These are phyloP conservation scores for Nectriaceae sp. DNA, from an alignment of 2,329 filamentous ascomycete species.

Conservation along the genomic window DNA sequence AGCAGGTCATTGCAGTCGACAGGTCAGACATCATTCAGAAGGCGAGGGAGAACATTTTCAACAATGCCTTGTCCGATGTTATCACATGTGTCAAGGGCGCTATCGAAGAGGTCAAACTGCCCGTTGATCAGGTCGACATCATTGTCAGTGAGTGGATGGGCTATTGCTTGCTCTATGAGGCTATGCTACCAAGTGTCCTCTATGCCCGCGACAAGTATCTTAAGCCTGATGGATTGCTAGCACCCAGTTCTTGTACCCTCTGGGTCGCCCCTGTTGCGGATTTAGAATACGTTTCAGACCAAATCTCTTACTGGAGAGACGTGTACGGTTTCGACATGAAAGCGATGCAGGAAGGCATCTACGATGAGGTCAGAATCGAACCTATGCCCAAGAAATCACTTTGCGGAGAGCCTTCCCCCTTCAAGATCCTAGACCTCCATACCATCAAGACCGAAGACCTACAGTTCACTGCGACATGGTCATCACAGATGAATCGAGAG, in stretches of 20 bases:
- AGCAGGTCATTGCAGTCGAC: slow-evolving; percentile 86
- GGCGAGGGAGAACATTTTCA: slow-evolving; percentile 80
- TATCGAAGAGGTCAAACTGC: slow-evolving; percentile 82
- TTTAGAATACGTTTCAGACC: slow-evolving; percentile 73
- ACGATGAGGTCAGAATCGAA: slow-evolving; percentile 79
- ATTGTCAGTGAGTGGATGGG: slow-evolving; percentile 99
- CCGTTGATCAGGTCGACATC: slow-evolving; percentile 82
- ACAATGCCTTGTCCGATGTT: slow-evolving; percentile 71
- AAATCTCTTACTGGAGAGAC: slow-evolving; percentile 83
- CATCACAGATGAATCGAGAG: slow-evolving; percentile 60
- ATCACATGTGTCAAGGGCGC: slow-evolving; percentile 83
- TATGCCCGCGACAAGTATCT: slow-evolving; percentile 88
- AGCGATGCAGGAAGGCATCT: slow-evolving; percentile 81
- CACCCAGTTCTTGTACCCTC: slow-evolving; percentile 82
- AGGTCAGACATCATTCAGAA: slow-evolving; percentile 89
- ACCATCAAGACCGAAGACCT: slow-evolving; percentile 71
- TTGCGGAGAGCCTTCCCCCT: slow-evolving; percentile 62
- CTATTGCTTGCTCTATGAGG: slow-evolving; percentile 89
- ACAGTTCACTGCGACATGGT: slow-evolving; percentile 71
- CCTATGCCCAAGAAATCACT: slow-evolving; percentile 64
- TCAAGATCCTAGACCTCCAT: slow-evolving; percentile 78
- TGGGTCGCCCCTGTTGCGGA: slow-evolving; percentile 81
- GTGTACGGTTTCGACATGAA: slow-evolving; percentile 96
- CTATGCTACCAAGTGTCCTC: slow-evolving; percentile 92
- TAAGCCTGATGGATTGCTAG: slow-evolving; percentile 75